Percentiles rank a stretch among this genome's conserved stretches.
phyloP scores from a whole-genome alignment of 2,329 filamentous ascomycete species.

The Colletotrichum falcatum region DNA sequence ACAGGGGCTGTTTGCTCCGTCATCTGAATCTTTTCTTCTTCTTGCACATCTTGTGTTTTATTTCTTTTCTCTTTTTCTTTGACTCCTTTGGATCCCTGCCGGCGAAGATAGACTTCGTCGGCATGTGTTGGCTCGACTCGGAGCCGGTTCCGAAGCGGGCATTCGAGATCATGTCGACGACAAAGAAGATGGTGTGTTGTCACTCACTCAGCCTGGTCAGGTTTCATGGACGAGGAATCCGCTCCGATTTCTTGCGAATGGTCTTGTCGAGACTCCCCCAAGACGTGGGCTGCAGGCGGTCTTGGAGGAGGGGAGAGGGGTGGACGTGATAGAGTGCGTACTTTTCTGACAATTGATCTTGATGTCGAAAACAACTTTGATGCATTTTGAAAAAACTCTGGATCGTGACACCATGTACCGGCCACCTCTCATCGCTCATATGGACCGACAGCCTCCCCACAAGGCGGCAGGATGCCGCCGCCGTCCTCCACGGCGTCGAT shows the following conservation, averaged over 20 bases:
- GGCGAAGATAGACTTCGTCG: not conserved
- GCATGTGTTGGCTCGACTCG: not conserved
- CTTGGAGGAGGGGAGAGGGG: not conserved
- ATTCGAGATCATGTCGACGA: not conserved
- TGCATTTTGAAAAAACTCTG: not conserved
- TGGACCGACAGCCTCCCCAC: not conserved
- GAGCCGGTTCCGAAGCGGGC: not conserved
- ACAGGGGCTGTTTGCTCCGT: conserved; percentile 3
- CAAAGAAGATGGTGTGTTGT: not conserved
- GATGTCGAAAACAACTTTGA: not conserved
- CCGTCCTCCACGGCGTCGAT: too few species aligned
- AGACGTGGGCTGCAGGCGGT: not conserved
- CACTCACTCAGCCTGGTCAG: not conserved
- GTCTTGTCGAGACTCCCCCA: conserved; percentile 1
- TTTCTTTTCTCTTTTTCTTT: not conserved
- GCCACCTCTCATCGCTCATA: not conserved
- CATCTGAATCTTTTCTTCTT: not conserved
- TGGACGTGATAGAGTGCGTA: not conserved
- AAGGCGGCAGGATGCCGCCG: too few species aligned
- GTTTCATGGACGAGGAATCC: not conserved
- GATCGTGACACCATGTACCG: too few species aligned
- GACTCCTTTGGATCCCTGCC: not conserved
- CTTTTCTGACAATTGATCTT: conserved; percentile 3
- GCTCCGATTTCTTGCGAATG: not conserved
- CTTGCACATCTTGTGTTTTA: not conserved